Evolutionary conservation across 2,329 filamentous ascomycete genomes (phyloP).

Genomic region (Tympanopsis confertula): DNA sequence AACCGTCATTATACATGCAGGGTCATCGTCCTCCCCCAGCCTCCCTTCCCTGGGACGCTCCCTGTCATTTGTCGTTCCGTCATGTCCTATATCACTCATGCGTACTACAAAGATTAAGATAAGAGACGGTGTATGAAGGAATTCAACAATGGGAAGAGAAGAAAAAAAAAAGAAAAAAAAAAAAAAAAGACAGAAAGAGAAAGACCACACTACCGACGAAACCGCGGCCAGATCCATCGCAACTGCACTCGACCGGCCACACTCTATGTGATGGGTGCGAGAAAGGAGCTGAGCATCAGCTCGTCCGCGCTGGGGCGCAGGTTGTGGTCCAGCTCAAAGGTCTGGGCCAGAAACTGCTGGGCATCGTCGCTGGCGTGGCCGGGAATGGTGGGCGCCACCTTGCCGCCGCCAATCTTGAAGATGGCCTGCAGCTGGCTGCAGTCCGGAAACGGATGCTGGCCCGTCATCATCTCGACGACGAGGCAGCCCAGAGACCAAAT

Average conservation of each 20-base stretch:
- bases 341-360: conserved; percentile 70
- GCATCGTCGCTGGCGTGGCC: conserved; percentile 60
- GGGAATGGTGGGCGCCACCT: conserved; percentile 77
- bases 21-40: no score
- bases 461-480: conserved; percentile 96
- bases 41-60: no score
- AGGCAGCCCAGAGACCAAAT: conserved; percentile 98
- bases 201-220: background rate
- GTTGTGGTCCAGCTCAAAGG: conserved; percentile 92
- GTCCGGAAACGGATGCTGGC: conserved; percentile 86
- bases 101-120: no score
- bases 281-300: conserved; percentile 71
- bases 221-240: no score
- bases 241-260: no score
- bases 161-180: no score
- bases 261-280: conserved; percentile 56
- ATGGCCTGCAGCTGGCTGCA: conserved; percentile 97
- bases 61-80: no score
- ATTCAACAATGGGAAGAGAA: no score
- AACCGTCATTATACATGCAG: no score
- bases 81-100: no score
- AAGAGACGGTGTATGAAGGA: no score
- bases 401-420: conserved; percentile 92
- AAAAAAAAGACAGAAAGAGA: background rate
- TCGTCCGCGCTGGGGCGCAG: conserved; percentile 86